Evolutionary conservation across 371 early-diverging fungal species (phyloP).

Genomic region (Mortierella sp.): DNA sequence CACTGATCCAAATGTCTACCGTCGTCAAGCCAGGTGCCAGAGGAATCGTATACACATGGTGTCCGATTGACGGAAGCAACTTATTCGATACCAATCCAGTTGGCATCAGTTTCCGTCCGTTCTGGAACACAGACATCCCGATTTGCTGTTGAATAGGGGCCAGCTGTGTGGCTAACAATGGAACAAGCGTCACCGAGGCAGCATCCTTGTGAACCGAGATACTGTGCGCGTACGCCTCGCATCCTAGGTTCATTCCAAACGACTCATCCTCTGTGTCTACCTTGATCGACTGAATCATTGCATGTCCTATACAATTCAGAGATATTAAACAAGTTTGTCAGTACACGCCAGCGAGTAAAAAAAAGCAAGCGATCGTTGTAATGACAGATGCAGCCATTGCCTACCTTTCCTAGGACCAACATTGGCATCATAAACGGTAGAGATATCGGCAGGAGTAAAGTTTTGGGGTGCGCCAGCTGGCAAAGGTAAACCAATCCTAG

Average conservation of each 20-base stretch:
- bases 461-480: conserved; percentile 12
- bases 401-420: conserved; percentile 53
- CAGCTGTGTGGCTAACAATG: conserved; percentile 45
- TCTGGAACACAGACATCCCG: conserved; percentile 52
- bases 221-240: conserved; percentile 47
- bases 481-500: conserved; percentile 23
- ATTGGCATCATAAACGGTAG: conserved; percentile 39
- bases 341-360: no score
- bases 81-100: conserved; percentile 33
- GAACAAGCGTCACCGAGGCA: conserved; percentile 32
- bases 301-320: conserved; percentile 29
- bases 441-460: conserved; percentile 31
- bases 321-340: not conserved
- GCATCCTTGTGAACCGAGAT: conserved; percentile 38
- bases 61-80: conserved; percentile 36
- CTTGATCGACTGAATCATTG: conserved; percentile 50
- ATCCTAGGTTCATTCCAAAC: conserved; percentile 47
- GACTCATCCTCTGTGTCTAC: conserved; percentile 53
- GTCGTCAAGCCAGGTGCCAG: conserved; percentile 45
- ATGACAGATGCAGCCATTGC: not conserved
- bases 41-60: conserved; percentile 48
- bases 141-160: conserved; percentile 52
- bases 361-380: not conserved
- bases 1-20: conserved; percentile 56
- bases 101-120: conserved; percentile 49